phyloP scores from a whole-genome alignment of 148 eudicot genomes.

The Diospyros lotus region DNA sequence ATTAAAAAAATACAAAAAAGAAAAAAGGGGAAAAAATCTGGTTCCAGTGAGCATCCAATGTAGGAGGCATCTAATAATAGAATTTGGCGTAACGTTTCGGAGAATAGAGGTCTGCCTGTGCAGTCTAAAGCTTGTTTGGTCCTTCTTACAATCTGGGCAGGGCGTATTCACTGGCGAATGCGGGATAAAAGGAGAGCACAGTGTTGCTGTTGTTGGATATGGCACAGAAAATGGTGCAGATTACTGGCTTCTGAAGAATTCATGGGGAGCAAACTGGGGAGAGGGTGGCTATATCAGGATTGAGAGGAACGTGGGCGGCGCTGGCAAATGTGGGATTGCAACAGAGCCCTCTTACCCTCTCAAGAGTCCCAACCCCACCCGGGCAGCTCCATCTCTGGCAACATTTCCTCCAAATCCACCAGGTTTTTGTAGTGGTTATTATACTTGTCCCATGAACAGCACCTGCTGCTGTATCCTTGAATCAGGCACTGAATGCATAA shows the following conservation, averaged over 20 bases:
- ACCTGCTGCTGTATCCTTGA: conserved; percentile 77
- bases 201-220: conserved; percentile 69
- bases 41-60: too few species aligned
- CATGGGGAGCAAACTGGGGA: conserved; percentile 78
- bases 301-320: conserved; percentile 34
- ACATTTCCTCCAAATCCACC: conserved; percentile 26
- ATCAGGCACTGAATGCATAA: conserved; percentile 42
- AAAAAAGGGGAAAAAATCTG: too few species aligned
- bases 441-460: conserved; percentile 44
- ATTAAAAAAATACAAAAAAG: too few species aligned
- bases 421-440: conserved; percentile 53
- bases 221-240: conserved; percentile 58
- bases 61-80: too few species aligned
- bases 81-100: too few species aligned
- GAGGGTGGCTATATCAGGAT: conserved; percentile 66
- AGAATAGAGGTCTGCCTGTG: too few species aligned
- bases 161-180: conserved; percentile 75
- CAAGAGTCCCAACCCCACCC: conserved; percentile 83
- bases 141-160: conserved; percentile 19
- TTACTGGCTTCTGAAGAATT: conserved; percentile 78
- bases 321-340: conserved; percentile 71
- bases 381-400: conserved; percentile 74
- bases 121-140: too few species aligned
- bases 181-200: conserved; percentile 63
- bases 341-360: conserved; percentile 65